Percentiles rank a stretch among this genome's conserved stretches.
phyloP scores from a whole-genome alignment of 2,329 filamentous ascomycete genomes.

The Cladophialophora psammophila region DNA sequence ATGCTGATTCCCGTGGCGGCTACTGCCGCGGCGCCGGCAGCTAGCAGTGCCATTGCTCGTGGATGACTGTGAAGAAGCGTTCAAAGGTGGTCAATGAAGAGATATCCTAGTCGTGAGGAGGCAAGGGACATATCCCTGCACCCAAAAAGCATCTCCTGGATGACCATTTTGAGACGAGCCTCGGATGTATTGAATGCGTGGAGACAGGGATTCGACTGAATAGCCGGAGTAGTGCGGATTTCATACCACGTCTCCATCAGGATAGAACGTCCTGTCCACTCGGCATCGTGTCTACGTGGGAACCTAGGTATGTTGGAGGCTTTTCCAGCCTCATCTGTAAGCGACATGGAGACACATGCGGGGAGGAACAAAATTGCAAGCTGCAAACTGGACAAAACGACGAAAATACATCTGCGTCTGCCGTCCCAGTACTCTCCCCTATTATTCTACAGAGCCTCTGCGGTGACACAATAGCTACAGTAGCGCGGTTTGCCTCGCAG shows the following conservation, averaged over 20 bases:
- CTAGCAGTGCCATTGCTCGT: conserved; percentile 17
- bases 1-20: conserved; percentile 54
- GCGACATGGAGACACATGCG: conserved; percentile 7
- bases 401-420: background rate
- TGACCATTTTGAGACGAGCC: conserved; percentile 11
- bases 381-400: background rate
- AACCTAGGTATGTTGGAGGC: background rate
- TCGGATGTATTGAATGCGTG: conserved; percentile 3
- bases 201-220: background rate
- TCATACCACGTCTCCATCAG: background rate
- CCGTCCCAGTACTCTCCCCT: background rate
- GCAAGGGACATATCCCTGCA: background rate
- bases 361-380: background rate
- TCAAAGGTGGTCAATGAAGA: background rate
- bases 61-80: background rate
- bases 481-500: background rate
- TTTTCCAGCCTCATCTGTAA: background rate
- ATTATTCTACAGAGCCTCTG: background rate
- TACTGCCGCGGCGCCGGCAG: conserved; percentile 40
- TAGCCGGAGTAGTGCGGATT: conserved; percentile 15
- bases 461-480: background rate
- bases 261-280: background rate
- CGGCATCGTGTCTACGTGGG: background rate
- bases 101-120: background rate
- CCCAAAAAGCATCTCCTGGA: background rate